A percentile compares a stretch with the other conserved stretches of the same genome.
phyloP scores from a whole-genome alignment of 192 early-diverging fungal genomes.

The Entomortierella parvispora region DNA sequence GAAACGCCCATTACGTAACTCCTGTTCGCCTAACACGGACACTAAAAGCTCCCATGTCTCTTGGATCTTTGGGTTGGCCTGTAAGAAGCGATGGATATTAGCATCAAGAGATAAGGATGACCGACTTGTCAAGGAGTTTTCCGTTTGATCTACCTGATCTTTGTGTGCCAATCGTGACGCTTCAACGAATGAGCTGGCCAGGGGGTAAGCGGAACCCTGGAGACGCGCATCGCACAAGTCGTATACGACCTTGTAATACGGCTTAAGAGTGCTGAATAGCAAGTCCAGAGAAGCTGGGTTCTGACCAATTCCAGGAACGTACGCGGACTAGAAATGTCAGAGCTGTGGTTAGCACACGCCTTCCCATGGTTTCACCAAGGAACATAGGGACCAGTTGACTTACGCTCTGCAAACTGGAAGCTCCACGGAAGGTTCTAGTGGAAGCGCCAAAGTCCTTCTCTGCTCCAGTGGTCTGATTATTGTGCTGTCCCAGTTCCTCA shows the following conservation, averaged over 20 bases:
- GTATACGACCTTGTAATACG: slow-evolving; percentile 58
- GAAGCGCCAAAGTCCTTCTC: slow-evolving; percentile 1
- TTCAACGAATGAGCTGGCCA: slow-evolving; percentile 52
- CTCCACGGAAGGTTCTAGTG: slow-evolving; percentile 25
- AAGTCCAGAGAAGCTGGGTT: slow-evolving; percentile 27
- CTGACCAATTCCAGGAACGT: slow-evolving; percentile 33
- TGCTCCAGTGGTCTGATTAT: slow-evolving; percentile 16
- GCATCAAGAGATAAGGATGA: too few relatives aligned
- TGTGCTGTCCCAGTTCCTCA: slow-evolving; percentile 84
- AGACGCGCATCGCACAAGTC: slow-evolving; percentile 58
- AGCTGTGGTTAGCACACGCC: too few relatives aligned
- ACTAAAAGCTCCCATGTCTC: slow-evolving; percentile 56
- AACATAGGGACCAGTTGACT: neutral
- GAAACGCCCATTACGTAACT: slow-evolving; percentile 45
- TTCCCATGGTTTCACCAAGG: too few relatives aligned
- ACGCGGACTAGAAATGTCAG: slow-evolving; percentile 1
- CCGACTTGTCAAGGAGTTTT: too few relatives aligned
- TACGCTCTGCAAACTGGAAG: slow-evolving; percentile 28
- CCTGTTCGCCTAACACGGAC: slow-evolving; percentile 54
- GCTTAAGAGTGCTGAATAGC: slow-evolving; percentile 36
- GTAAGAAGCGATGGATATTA: too few relatives aligned
- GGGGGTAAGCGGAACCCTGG: slow-evolving; percentile 39
- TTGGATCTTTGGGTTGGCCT: slow-evolving; percentile 43
- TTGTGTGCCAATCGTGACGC: slow-evolving; percentile 51
- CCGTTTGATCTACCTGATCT: slow-evolving; percentile 36